Base-by-base conservation (phyloP, 805 yeast species). In the Peterozyma xylosa region DNA sequence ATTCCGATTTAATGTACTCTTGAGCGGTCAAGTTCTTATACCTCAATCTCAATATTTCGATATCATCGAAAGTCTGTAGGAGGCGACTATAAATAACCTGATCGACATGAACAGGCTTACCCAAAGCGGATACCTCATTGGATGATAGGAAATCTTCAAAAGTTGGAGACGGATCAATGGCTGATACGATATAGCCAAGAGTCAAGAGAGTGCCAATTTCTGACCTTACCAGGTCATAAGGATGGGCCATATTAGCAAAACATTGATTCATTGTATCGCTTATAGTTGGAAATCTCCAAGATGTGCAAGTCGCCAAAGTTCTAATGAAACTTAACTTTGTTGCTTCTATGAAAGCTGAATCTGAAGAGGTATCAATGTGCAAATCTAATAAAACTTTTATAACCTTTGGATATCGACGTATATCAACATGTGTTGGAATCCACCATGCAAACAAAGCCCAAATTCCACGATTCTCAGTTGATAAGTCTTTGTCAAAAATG, bases 391-490 rank as follows among this genome's bases (percentile, higher is more conserved):
- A 63, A 9, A 65, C 62, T 30, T 64, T 56, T 17, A 70, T 60
- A 2, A 84, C 58, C 11, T 71, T 68, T 11, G 82, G 80, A 43
- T 76, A 72, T 46, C 96, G 72, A 56, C 96, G 74, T 40, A 71
- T 50, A 58, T 86, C 95, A 34, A 79, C 67, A 51, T 76, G 81
- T 0, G 78, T 60, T 0, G 88, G 84, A 1, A 79, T 55, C 85
- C 88, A 83, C 82, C 87, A 82, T 3, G 82, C 68, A 41, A 86
- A 74, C 0, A 87, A 73, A 33, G 71, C 70, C 97, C 97, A 93
- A 35, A 85, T 78, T 15, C 71, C 74, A 34, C 72, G 62, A 3
- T 81, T 82, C 30, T 89, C 93, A 3, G 88, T 95, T 1, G 86
- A 75, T 44, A 91, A 60, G 38, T 82, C 86, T 32, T 70, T 63